Conservation (phyloP, 495 filamentous ascomycete genomes). For the Achaetomiella virescens region DNA sequence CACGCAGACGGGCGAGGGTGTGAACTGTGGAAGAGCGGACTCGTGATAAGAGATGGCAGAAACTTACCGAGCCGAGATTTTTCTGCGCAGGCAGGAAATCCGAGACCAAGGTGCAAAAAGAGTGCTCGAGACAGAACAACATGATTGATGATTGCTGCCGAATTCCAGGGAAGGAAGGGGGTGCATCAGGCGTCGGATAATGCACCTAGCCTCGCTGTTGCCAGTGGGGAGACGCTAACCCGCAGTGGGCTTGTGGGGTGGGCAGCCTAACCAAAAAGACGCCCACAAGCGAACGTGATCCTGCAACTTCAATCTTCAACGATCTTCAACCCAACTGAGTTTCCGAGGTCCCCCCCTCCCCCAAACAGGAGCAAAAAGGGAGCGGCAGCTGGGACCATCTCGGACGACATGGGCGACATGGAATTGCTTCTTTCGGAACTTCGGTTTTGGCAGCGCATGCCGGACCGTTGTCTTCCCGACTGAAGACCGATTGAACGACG, state of each 20-base stretch:
- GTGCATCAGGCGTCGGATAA: slow-evolving; percentile 19
- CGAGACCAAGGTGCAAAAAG: background rate
- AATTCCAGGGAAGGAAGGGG: background rate
- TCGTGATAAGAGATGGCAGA: no score
- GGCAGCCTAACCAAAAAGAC: no score
- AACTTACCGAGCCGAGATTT: no score
- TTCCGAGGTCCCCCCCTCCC: background rate
- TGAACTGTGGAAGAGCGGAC: no score
- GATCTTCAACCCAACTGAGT: background rate
- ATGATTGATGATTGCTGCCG: no score
- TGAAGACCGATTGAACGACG: background rate
- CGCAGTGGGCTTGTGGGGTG: background rate
- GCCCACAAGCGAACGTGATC: no score
- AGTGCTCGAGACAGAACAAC: no score
- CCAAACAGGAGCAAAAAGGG: background rate
- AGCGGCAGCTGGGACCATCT: background rate
- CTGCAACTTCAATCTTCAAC: no score
- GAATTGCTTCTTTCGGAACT: slow-evolving; percentile 2
- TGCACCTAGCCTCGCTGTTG: slow-evolving; percentile 18
- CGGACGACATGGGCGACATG: background rate
- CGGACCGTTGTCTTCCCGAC: background rate
- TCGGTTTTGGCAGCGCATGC: background rate
- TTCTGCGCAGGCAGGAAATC: no score
- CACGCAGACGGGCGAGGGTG: background rate
- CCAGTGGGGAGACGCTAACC: background rate